These are phyloP conservation scores for Amaranthus hypochondriacus DNA, from an alignment of 148 eudicot species.

Conservation along the genomic window DNA sequence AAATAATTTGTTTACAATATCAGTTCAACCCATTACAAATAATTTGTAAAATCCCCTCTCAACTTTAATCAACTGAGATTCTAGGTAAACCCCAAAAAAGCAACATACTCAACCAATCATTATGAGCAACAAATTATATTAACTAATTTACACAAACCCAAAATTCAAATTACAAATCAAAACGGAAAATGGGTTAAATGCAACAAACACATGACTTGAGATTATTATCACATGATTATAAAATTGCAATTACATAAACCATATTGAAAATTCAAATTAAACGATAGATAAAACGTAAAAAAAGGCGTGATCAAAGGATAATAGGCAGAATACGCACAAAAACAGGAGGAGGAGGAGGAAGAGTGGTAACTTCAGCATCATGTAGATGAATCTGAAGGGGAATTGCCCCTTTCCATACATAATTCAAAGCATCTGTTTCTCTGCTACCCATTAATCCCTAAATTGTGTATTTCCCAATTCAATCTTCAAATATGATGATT, in stretches of 20 bases:
- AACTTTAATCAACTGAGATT: background rate
- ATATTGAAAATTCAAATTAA: background rate
- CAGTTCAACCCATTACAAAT: too few species aligned
- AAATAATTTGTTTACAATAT: background rate
- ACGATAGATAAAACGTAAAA: background rate
- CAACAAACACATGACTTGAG: background rate
- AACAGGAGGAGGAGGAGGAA: constrained; percentile 87
- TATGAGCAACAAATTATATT: background rate
- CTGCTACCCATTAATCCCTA: constrained; percentile 24
- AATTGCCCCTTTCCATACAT: constrained; percentile 77
- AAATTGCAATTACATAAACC: background rate
- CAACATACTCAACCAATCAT: background rate
- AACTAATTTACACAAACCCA: background rate
- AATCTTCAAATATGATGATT: too few species aligned
- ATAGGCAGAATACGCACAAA: constrained; percentile 36
- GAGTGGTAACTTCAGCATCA: constrained; percentile 90
- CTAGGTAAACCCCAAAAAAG: background rate
- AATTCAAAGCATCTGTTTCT: constrained; percentile 54
- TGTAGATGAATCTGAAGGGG: constrained; percentile 91
- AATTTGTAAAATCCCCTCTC: background rate
- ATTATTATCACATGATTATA: background rate
- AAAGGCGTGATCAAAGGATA: background rate
- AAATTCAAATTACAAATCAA: background rate
- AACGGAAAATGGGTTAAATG: background rate
- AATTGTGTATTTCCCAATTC: too few species aligned